Base-by-base conservation (phyloP, 768 basidiomycete species). In the Rhodotorula kratochvilovae region DNA sequence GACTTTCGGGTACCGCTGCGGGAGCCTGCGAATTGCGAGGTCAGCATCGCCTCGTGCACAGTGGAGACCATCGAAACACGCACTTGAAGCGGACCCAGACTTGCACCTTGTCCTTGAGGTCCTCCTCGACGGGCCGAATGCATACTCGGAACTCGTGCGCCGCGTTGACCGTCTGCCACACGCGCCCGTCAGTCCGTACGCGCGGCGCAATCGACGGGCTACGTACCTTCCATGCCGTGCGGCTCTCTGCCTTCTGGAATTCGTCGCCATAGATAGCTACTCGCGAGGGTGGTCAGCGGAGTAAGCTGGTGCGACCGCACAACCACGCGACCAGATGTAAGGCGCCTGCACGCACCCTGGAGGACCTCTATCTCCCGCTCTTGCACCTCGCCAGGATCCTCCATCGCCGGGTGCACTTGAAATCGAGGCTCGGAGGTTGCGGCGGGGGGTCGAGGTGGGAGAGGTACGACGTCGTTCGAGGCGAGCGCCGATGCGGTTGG, bases 211-310 rank as follows among this genome's bases (percentile, higher is more conserved):
- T 2, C 25, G 1, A 15, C 12, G 35, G 6, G 33, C 2, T 2
- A 23, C 56, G 39, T 53, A 69, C 73, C 70, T 75, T 75, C 74
- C 74, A 75, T 15, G 74, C 71, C 17, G 74, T 72, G 6, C 55
- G 46, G 11, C 60, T 67, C 35, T 66, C 66, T 1, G 66, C 70
- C 46, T 61, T 63, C 31, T 70, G 46, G 29, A 72, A 75, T 31
- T 75, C 74, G 1, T 75, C 74, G 53, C 66, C 66, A 56, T 70
- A 75, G 71, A 75, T 74, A 0, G 73, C 73, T 74, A 51, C 5
- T 10, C 1, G n/a, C 21, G 56, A 36, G 15, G 16, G 3, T 7
- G 39, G 8, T 6, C 39, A 39, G 31, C 42, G 58, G 36, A 19
- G 27, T 13, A 23, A 36, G 25, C 27, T 17, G 16, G 6, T 12